These are phyloP conservation scores for Piper longum DNA, from an alignment of 164 flowering plant genomes.

Conservation along the genomic window DNA sequence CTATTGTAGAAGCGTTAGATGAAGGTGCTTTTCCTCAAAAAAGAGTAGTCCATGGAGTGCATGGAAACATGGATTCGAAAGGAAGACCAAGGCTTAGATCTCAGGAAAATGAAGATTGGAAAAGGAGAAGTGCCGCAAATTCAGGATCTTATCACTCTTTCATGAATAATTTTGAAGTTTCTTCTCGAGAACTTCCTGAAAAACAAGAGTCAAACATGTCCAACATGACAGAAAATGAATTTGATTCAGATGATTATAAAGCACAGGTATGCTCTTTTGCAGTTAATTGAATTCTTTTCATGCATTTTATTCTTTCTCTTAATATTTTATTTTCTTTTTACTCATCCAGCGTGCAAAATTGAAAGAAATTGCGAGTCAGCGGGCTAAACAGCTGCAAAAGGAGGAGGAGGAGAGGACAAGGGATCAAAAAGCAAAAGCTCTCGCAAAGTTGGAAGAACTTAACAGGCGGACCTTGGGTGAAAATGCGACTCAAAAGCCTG, in stretches of 20 bases:
- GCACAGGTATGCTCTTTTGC: slow-evolving; percentile 31
- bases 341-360: slow-evolving; percentile 88
- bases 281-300: not conserved
- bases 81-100: slow-evolving; percentile 34
- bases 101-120: slow-evolving; percentile 56
- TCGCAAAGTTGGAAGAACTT: slow-evolving; percentile 84
- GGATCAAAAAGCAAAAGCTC: slow-evolving; percentile 91
- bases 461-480: slow-evolving; percentile 51
- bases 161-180: slow-evolving; percentile 13
- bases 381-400: slow-evolving; percentile 61
- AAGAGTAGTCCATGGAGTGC: slow-evolving; percentile 37
- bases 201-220: slow-evolving; percentile 12
- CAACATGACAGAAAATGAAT: slow-evolving; percentile 30
- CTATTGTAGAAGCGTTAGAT: slow-evolving; percentile 7
- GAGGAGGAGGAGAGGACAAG: slow-evolving; percentile 86
- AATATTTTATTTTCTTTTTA: not conserved
- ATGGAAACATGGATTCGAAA: slow-evolving; percentile 33
- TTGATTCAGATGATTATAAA: slow-evolving; percentile 37
- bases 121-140: slow-evolving; percentile 29
- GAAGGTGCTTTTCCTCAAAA: slow-evolving; percentile 22
- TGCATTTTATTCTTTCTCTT: not conserved
- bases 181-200: slow-evolving; percentile 16
- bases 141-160: slow-evolving; percentile 14
- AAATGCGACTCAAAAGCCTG: slow-evolving; percentile 24
- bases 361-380: slow-evolving; percentile 71